A percentile compares a stretch with the other conserved stretches of the same genome.
Evolutionary conservation across 2,329 filamentous ascomycete genomes (phyloP).

Genomic region (Ophiostoma piceae): DNA sequence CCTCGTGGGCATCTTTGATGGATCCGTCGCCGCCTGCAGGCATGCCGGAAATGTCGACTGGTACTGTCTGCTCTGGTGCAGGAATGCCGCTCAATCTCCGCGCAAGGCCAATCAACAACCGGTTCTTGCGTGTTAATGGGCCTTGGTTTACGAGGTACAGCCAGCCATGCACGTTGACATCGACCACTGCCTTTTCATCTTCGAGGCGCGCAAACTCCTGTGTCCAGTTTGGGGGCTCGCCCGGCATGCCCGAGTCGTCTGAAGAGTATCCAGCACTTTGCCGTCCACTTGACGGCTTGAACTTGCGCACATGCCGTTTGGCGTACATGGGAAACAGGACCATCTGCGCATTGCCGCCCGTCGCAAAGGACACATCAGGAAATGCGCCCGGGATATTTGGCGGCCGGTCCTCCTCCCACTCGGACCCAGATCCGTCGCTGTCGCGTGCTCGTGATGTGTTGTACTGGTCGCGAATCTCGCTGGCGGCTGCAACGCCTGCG

Average conservation of each 20-base stretch:
- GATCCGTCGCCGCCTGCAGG: slow-evolving; percentile 23
- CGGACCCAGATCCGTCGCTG: slow-evolving; percentile 33
- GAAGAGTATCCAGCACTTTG: background rate
- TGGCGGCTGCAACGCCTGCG: slow-evolving; percentile 52
- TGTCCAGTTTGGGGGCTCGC: slow-evolving; percentile 55
- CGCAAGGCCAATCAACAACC: slow-evolving; percentile 79
- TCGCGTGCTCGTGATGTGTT: slow-evolving; percentile 43
- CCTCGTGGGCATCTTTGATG: slow-evolving; percentile 47
- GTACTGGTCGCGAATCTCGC: slow-evolving; percentile 55
- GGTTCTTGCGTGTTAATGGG: slow-evolving; percentile 79
- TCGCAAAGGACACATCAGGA: slow-evolving; percentile 75
- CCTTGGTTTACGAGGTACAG: slow-evolving; percentile 81
- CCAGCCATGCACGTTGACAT: slow-evolving; percentile 95
- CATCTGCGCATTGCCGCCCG: slow-evolving; percentile 82
- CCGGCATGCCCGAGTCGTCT: background rate
- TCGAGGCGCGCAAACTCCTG: slow-evolving; percentile 74
- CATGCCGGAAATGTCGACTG: slow-evolving; percentile 34
- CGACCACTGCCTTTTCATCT: slow-evolving; percentile 78
- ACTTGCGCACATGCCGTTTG: slow-evolving; percentile 63
- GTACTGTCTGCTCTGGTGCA: slow-evolving; percentile 44
- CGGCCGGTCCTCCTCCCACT: slow-evolving; percentile 34
- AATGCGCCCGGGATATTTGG: slow-evolving; percentile 68
- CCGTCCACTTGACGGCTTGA: slow-evolving; percentile 28
- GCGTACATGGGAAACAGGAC: slow-evolving; percentile 93
- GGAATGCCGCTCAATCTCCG: slow-evolving; percentile 83